phyloP scores from a whole-genome alignment of 306 rosid species.

The peach (Prunus persica) region DNA sequence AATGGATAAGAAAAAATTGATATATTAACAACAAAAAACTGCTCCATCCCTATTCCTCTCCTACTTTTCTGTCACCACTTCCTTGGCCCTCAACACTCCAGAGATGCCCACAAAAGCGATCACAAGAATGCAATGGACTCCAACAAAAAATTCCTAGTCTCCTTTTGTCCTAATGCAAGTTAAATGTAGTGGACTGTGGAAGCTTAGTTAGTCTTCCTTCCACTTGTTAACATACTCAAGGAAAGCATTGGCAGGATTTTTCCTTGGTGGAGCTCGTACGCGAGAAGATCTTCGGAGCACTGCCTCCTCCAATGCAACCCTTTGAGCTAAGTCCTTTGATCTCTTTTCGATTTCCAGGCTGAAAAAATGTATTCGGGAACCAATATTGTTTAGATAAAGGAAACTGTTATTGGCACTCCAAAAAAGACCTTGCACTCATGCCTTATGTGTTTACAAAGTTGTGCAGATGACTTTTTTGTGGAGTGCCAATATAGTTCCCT shows the following conservation, averaged over 20 bases:
- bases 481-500: too few relatives aligned
- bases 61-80: constrained; percentile 12
- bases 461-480: too few relatives aligned
- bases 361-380: constrained; percentile 1
- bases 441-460: too few relatives aligned
- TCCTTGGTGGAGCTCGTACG: constrained; percentile 86
- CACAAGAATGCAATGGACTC: background rate
- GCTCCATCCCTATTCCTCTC: constrained; percentile 17
- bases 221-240: constrained; percentile 79
- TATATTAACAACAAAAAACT: background rate
- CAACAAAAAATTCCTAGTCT: background rate
- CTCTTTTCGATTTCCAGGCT: constrained; percentile 65
- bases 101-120: background rate
- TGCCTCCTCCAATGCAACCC: constrained; percentile 57
- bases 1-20: background rate
- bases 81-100: background rate
- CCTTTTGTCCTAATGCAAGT: constrained; percentile 5
- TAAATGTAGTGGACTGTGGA: background rate
- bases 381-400: background rate
- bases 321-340: constrained; percentile 55
- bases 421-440: too few relatives aligned
- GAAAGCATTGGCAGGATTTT: constrained; percentile 77
- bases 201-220: constrained; percentile 58
- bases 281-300: constrained; percentile 87
- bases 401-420: too few relatives aligned